Evolutionary conservation across 768 basidiomycete genomes (phyloP), one percentile per base, ranked within the genome.

Genomic region (Kwoniella sp.): DNA sequence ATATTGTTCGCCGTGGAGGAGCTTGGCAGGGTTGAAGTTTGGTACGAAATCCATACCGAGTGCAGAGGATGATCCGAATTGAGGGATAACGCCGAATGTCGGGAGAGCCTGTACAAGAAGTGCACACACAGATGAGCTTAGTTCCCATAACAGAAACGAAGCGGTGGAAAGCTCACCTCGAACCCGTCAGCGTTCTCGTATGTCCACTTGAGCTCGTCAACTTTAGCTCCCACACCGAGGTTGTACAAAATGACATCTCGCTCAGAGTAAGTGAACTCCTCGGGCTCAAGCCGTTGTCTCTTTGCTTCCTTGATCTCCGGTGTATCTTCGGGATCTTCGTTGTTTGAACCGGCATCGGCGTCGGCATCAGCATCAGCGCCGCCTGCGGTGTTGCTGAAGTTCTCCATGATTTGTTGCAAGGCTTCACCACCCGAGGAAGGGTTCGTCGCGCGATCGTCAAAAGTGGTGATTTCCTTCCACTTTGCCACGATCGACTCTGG

Each of bases 1-100:
- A 81, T 92, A 98, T 75, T 98, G 96, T 78, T 99, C 96, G 51
- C 96, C 96, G 78, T 99, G 96, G 20, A 99, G 86, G n/a, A 99
- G 84, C 82, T 92, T 97, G 53, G 93, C 92, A 4, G 92, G 93
- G 76, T 94, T 94, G 84, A 88, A 98, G 81, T 97, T 90, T 15
- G 96, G 95, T 29, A 99, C 74, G 62, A 78, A 83, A 81, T 92
- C 93, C 54, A 92, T 81, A 0, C 89, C 80, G 3, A 92, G 56
- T 29, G 86, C 84, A 7, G 85, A 84, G 70, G 87, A 90, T 1
- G 91, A 87, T 23, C 83, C 77, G 80, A 98, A 92, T 78, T 93
- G 93, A 17, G 96, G 95, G 63, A 98, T 86, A 45, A 98, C 93
- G 30, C 93, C 96, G 75, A 96, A 98, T 0, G 94, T 98, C 0